Percentiles rank a stretch among this genome's conserved stretches.
Evolutionary conservation across 179 eudicot species (phyloP).

Genomic region (Vitellaria paradoxa): DNA sequence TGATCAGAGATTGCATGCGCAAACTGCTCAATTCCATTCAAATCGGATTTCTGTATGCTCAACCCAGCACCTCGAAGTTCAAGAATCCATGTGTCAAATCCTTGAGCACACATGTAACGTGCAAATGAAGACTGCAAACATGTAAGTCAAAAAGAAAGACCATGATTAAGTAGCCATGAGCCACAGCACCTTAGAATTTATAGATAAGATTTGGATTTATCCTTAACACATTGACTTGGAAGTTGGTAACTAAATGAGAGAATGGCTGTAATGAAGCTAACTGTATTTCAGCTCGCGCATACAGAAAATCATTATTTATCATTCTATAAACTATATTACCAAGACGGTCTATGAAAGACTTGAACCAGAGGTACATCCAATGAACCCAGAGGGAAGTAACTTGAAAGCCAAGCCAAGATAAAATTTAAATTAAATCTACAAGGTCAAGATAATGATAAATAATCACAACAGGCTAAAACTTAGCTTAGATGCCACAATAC

Average conservation of each 20-base stretch:
- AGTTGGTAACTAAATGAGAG: too few species aligned
- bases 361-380: background rate
- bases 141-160: background rate
- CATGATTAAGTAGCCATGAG: background rate
- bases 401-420: background rate
- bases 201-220: background rate
- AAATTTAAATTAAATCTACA: background rate
- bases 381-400: background rate
- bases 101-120: slow-evolving; percentile 96
- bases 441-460: background rate
- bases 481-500: background rate
- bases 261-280: too few species aligned
- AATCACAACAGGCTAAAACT: background rate
- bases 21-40: slow-evolving; percentile 54
- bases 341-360: background rate
- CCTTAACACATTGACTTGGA: too few species aligned
- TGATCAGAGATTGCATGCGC: slow-evolving; percentile 60
- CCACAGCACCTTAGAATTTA: background rate
- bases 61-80: slow-evolving; percentile 98
- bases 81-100: slow-evolving; percentile 97
- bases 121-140: slow-evolving; percentile 92
- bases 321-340: background rate
- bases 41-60: slow-evolving; percentile 58
- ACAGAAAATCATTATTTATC: too few species aligned
- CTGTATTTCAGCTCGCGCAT: too few species aligned